phyloP scores from a whole-genome alignment of 352 stramenopile genomes.

The Phytophthora pistaciae region DNA sequence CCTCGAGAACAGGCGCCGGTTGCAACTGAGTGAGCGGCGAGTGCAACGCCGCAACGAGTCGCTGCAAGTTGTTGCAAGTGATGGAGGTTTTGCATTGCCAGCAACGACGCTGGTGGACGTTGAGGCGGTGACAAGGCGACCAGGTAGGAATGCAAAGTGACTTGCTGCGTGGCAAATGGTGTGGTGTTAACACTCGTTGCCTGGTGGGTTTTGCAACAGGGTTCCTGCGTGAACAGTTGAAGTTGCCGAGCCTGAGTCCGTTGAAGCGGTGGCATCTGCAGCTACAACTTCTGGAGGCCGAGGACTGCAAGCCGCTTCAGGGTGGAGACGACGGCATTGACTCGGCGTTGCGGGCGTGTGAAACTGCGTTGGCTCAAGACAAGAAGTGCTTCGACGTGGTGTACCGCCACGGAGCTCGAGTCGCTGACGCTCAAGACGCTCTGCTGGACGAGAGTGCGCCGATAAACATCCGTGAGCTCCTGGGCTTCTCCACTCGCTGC shows the following conservation, averaged over 20 bases:
- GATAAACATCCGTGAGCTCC: conserved; percentile 33
- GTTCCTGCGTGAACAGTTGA: conserved; percentile 54
- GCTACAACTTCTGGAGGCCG: conserved; percentile 46
- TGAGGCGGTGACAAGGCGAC: conserved; percentile 27
- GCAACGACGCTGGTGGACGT: conserved; percentile 31
- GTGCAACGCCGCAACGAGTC: not conserved
- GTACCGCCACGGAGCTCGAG: conserved; percentile 39
- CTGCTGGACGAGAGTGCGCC: conserved; percentile 41
- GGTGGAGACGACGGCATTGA: conserved; percentile 13
- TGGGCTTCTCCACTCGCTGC: conserved; percentile 63
- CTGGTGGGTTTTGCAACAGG: conserved; percentile 31
- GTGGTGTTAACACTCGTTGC: not conserved
- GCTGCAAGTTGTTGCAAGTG: not conserved
- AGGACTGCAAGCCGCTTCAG: conserved; percentile 9
- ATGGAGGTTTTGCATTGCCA: not conserved
- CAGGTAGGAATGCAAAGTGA: conserved; percentile 24
- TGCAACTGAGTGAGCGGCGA: conserved; percentile 31
- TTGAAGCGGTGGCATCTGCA: conserved; percentile 54
- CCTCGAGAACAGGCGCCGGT: conserved; percentile 7
- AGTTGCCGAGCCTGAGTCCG: conserved; percentile 21
- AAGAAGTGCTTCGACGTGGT: conserved; percentile 54
- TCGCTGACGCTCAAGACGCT: conserved; percentile 36
- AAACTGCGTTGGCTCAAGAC: conserved; percentile 28
- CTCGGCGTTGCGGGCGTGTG: conserved; percentile 12
- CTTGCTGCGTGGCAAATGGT: not conserved